Conservation (phyloP, 1,284 basidiomycete species). For the Ganoderma leucocontextum region DNA sequence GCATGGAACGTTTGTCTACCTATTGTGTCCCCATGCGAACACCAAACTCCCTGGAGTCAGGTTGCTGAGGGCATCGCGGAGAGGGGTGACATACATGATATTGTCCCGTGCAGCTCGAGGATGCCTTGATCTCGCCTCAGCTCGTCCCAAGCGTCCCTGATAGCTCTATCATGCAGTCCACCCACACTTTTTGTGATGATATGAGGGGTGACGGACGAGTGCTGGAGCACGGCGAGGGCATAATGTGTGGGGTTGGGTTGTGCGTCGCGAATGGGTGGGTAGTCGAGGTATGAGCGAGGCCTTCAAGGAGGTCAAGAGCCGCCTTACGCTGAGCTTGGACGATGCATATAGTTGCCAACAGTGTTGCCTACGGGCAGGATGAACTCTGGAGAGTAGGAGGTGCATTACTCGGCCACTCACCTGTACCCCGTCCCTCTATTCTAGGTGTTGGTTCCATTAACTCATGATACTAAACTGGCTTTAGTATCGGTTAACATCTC, state of each 20-base stretch:
- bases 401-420: slow-evolving; percentile 44
- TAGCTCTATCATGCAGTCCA: slow-evolving; percentile 85
- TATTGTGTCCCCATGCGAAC: slow-evolving; percentile 72
- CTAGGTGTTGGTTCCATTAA: slow-evolving; percentile 75
- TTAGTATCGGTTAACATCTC: slow-evolving; percentile 5
- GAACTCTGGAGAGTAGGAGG: slow-evolving; percentile 5
- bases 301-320: slow-evolving; percentile 40
- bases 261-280: slow-evolving; percentile 81
- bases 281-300: slow-evolving; percentile 88
- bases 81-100: slow-evolving; percentile 66
- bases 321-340: too few relatives aligned
- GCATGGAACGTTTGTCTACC: slow-evolving; percentile 80
- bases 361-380: slow-evolving; percentile 59
- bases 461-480: slow-evolving; percentile 72
- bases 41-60: slow-evolving; percentile 69
- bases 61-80: too few relatives aligned
- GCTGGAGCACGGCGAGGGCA: slow-evolving; percentile 83
- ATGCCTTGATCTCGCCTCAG: slow-evolving; percentile 55
- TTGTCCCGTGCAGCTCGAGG: slow-evolving; percentile 88
- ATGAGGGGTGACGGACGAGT: slow-evolving; percentile 66
- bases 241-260: slow-evolving; percentile 89
- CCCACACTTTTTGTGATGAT: slow-evolving; percentile 95
- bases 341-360: slow-evolving; percentile 62
- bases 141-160: slow-evolving; percentile 50
- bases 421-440: slow-evolving; percentile 72